Evolutionary conservation across 2,329 filamentous ascomycete genomes (phyloP).

Genomic region (Fonsecaea pedrosoi): DNA sequence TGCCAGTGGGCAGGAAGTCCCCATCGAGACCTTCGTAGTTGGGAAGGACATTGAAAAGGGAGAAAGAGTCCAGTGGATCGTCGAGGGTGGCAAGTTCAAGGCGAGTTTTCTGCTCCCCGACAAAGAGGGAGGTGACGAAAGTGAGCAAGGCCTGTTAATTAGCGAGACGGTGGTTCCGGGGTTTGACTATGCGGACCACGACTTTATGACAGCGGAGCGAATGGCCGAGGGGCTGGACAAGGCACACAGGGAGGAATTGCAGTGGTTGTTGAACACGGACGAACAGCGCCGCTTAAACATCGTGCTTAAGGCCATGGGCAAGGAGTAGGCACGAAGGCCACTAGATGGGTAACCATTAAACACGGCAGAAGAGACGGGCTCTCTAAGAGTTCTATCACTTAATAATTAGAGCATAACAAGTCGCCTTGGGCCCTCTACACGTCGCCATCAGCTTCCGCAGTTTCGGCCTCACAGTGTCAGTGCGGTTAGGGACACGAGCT

Average conservation of each 20-base stretch:
- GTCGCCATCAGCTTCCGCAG: too few species aligned
- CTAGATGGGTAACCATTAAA: background rate
- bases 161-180: constrained; percentile 72
- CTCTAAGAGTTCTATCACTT: too few species aligned
- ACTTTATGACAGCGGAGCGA: constrained; percentile 64
- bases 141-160: constrained; percentile 64
- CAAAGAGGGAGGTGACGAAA: constrained; percentile 38
- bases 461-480: too few species aligned
- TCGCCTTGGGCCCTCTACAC: too few species aligned
- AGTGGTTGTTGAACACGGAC: constrained; percentile 44
- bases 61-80: constrained; percentile 71
- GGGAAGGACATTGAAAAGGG: constrained; percentile 65
- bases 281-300: constrained; percentile 29
- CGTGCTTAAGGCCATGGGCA: constrained; percentile 11
- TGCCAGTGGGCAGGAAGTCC: constrained; percentile 40
- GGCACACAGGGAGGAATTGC: constrained; percentile 58
- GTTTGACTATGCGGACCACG: constrained; percentile 71
- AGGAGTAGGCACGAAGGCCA: background rate
- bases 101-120: constrained; percentile 65
- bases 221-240: constrained; percentile 61
- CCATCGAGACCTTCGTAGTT: constrained; percentile 58
- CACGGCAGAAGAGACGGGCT: too few species aligned
- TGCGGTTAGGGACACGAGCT: too few species aligned
- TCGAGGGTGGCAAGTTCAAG: constrained; percentile 72
- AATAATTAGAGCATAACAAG: too few species aligned